phyloP scores from a whole-genome alignment of 768 basidiomycete genomes.

The Artomyces pyxidatus region DNA sequence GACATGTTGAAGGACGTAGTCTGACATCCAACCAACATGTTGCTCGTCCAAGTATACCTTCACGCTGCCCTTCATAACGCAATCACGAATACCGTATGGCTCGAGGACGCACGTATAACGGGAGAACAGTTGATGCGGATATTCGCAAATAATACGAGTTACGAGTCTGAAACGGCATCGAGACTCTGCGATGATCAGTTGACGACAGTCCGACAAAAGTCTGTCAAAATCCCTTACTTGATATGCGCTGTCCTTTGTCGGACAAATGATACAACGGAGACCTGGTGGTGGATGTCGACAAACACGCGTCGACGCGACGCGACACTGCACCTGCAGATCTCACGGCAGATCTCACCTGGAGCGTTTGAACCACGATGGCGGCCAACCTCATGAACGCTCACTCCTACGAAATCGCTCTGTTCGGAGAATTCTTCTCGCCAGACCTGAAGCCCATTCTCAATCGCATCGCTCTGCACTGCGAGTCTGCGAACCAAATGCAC shows the following conservation, averaged over 20 bases:
- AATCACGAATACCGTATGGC: background rate
- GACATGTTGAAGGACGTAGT: slow-evolving; percentile 69
- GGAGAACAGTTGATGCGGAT: slow-evolving; percentile 64
- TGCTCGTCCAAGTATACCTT: slow-evolving; percentile 83
- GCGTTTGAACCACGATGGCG: too few species aligned
- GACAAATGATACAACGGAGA: too few species aligned
- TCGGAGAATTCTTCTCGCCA: slow-evolving; percentile 71
- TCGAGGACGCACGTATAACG: slow-evolving; percentile 56
- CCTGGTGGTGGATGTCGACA: too few species aligned
- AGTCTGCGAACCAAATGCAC: slow-evolving; percentile 68
- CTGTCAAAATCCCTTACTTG: too few species aligned
- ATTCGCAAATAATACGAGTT: slow-evolving; percentile 82
- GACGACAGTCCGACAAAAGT: too few species aligned
- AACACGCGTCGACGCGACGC: too few species aligned
- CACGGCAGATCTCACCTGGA: too few species aligned
- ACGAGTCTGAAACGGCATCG: slow-evolving; percentile 60
- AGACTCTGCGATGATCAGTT: too few species aligned
- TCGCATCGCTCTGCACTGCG: slow-evolving; percentile 73
- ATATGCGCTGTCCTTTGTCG: too few species aligned
- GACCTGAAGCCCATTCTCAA: slow-evolving; percentile 74
- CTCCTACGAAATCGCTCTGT: slow-evolving; percentile 75
- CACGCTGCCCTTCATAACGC: background rate
- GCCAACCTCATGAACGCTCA: slow-evolving; percentile 40
- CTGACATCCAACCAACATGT: slow-evolving; percentile 90
- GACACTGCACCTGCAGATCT: too few species aligned